A percentile compares a stretch with the other conserved stretches of the same genome.
phyloP scores from a whole-genome alignment of 169 alveolate genomes.

The Babesia bovis region DNA sequence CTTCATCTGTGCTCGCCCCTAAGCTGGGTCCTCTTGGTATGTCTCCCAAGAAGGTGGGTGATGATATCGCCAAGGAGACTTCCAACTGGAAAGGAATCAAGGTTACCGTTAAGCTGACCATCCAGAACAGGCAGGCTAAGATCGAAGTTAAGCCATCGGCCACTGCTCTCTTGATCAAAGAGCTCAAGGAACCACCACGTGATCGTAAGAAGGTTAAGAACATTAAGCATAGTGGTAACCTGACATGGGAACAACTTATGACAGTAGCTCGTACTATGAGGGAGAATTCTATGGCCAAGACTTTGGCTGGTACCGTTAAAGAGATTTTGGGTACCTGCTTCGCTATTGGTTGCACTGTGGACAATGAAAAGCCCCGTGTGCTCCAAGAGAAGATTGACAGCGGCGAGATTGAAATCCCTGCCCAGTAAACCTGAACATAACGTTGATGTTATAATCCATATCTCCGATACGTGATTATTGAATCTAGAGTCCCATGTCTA shows the following conservation, averaged over 20 bases:
- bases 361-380: constrained; percentile 91
- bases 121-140: constrained; percentile 88
- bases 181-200: constrained; percentile 93
- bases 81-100: constrained; percentile 94
- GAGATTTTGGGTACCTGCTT: constrained; percentile 96
- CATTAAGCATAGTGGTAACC: constrained; percentile 95
- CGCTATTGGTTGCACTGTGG: constrained; percentile 97
- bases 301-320: constrained; percentile 93
- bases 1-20: constrained; percentile 97
- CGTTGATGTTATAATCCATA: neutral
- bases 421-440: constrained; percentile 36
- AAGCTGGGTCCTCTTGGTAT: constrained; percentile 97
- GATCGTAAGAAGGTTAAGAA: constrained; percentile 94
- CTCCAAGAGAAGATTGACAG: constrained; percentile 85
- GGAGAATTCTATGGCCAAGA: constrained; percentile 85
- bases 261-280: constrained; percentile 93
- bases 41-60: constrained; percentile 96
- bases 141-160: constrained; percentile 95
- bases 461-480: no score
- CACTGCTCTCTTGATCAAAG: constrained; percentile 92
- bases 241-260: constrained; percentile 89
- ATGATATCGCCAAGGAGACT: constrained; percentile 96
- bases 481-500: no score
- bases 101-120: constrained; percentile 91
- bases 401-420: constrained; percentile 87